Conservation (phyloP, 306 rosid genomes). For the Prunus dulcis region DNA sequence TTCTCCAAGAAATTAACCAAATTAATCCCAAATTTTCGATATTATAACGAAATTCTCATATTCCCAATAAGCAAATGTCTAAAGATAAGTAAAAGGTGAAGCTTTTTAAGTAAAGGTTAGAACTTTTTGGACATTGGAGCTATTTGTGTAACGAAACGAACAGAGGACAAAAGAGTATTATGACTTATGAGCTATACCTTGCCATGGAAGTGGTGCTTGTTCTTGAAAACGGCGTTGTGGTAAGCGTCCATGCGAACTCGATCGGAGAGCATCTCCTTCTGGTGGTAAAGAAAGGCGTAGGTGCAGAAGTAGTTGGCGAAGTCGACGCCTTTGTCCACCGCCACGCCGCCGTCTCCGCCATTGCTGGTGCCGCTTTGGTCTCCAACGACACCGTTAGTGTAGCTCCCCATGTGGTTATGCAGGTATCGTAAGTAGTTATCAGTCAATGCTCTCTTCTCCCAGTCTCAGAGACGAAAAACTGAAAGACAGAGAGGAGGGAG, state of each 20-base stretch:
- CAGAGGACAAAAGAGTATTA: neutral
- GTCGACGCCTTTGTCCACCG: conserved; percentile 79
- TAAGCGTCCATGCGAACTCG: conserved; percentile 99
- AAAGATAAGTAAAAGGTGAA: neutral
- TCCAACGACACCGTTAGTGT: conserved; percentile 36
- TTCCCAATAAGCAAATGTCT: neutral
- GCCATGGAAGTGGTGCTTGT: conserved; percentile 79
- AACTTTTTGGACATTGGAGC: neutral
- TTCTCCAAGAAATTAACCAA: conserved; percentile 37
- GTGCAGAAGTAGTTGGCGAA: conserved; percentile 91
- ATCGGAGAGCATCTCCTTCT: conserved; percentile 98
- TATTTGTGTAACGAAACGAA: neutral
- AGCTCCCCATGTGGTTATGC: conserved; percentile 58
- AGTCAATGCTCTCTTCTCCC: neutral
- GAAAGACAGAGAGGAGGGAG: neutral
- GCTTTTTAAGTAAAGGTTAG: neutral
- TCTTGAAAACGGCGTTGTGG: conserved; percentile 70
- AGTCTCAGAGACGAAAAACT: neutral
- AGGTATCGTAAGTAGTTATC: neutral
- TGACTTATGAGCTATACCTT: conserved; percentile 46
- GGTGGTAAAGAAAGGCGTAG: conserved; percentile 88
- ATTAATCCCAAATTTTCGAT: conserved; percentile 16
- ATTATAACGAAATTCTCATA: neutral
- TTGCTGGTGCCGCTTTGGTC: conserved; percentile 29
- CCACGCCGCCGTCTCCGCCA: conserved; percentile 10